Evolutionary conservation across 768 basidiomycete species (phyloP), one percentile per base, ranked within the genome.

Genomic region (Hericium rajendrae): DNA sequence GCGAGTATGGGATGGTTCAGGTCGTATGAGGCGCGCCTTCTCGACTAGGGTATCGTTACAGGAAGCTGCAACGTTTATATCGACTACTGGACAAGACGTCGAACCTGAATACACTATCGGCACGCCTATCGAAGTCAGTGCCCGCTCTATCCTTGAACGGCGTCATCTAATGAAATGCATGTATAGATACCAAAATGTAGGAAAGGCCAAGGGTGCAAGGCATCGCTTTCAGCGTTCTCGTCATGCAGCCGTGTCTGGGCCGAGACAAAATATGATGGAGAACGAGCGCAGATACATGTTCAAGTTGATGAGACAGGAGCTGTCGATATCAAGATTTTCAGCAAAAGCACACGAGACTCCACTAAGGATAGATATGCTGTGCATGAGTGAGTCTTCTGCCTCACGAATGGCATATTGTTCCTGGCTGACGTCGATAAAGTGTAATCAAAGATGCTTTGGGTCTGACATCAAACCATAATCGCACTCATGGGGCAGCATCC

Each of bases 211-310:
- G 75, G 81, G 3, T 80, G 83, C 48, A 61, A 71, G 11, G 77
- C 87, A 52, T 84, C 82, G 16, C 69, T 89, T 49, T 58, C 72
- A 46, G 68, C 73, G 55, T 72, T 88, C 57, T 39, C 56, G 20
- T 38, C 67, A 39, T 70, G 75, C 0, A 72, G 76, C 11, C 69
- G 67, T 26, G 74, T 93, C 9, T 94, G 88, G 82, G 89, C 86
- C 1, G 94, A 97, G 71, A 93, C 85, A 0, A 97, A 97, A 69
- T 94, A 94, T 68, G 94, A 95, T 57, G 94, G 94, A 10, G 93
- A 95, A 70, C 79, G 94, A n/a, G 86, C 92, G 55, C 94, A 97
- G 64, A 91, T 94, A 26, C 94, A 97, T 65, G 79, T 93, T 22
- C 75, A 85, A 65, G 66, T 85, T 2, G 59, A 65, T 4, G 64